Percentiles rank a stretch among this genome's conserved stretches.
phyloP scores from a whole-genome alignment of 768 basidiomycete species.

The Gloeopeniophorella convolvens region DNA sequence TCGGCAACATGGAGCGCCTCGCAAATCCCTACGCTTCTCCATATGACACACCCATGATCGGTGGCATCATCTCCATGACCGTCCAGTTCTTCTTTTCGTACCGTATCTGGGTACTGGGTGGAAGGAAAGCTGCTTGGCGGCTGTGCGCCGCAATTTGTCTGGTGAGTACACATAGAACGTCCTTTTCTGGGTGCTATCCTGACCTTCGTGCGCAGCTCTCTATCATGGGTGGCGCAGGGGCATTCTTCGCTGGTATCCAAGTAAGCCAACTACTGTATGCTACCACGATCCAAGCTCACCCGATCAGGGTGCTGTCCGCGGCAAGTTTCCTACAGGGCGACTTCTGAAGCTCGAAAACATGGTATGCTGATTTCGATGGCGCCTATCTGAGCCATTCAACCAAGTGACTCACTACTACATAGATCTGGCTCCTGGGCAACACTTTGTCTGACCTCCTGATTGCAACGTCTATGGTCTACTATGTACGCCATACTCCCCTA shows the following conservation, averaged over 20 bases:
- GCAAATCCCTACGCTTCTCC: constrained; percentile 19
- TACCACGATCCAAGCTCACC: not conserved
- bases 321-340: not conserved
- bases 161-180: not conserved
- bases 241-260: not conserved
- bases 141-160: not conserved
- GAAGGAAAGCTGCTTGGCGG: not conserved
- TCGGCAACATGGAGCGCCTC: constrained; percentile 25
- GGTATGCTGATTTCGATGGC: too few species aligned
- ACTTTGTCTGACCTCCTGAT: constrained; percentile 6
- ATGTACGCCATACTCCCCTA: too few species aligned
- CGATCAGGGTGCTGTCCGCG: not conserved
- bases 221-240: not conserved
- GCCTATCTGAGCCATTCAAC: too few species aligned
- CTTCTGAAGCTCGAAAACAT: not conserved
- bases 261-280: not conserved
- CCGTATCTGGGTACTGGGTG: constrained; percentile 22
- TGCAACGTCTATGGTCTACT: constrained; percentile 1
- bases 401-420: not conserved
- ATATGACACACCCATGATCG: constrained; percentile 27
- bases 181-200: too few species aligned
- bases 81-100: constrained; percentile 31
- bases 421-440: constrained; percentile 11
- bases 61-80: constrained; percentile 23
- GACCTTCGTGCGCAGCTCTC: not conserved